A percentile compares a stretch with the other conserved stretches of the same genome.
phyloP scores from a whole-genome alignment of 352 stramenopile genomes.

The Pythium guiyangense region DNA sequence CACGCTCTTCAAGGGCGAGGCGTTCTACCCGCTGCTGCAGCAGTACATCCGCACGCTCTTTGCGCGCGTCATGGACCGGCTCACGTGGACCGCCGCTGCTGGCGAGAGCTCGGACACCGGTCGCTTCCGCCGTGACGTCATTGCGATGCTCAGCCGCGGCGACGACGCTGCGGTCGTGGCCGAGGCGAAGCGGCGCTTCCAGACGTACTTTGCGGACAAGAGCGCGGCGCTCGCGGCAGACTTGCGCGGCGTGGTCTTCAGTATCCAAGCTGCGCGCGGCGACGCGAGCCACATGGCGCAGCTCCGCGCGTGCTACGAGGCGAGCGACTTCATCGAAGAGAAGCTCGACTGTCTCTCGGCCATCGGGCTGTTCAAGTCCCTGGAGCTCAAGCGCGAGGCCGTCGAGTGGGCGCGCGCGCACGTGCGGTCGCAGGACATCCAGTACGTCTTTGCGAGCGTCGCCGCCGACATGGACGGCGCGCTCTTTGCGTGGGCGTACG shows the following conservation, averaged over 20 bases:
- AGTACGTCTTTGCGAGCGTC: slow-evolving; percentile 47
- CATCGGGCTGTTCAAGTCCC: slow-evolving; percentile 43
- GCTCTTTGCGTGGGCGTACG: slow-evolving; percentile 60
- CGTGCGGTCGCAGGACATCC: slow-evolving; percentile 66
- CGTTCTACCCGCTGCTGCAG: slow-evolving; percentile 52
- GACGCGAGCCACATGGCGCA: slow-evolving; percentile 42
- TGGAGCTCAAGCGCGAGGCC: slow-evolving; percentile 42
- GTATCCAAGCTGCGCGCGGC: slow-evolving; percentile 36
- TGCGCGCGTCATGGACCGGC: slow-evolving; percentile 34
- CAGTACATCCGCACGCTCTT: slow-evolving; percentile 54
- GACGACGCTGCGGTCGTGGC: slow-evolving; percentile 44
- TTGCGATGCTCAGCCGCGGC: slow-evolving; percentile 42
- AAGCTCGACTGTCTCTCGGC: slow-evolving; percentile 51
- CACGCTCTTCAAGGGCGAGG: slow-evolving; percentile 43
- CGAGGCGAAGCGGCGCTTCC: slow-evolving; percentile 54
- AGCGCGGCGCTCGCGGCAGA: slow-evolving; percentile 42
- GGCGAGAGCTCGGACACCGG: slow-evolving; percentile 30
- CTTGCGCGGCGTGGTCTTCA: slow-evolving; percentile 51
- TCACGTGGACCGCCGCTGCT: slow-evolving; percentile 34
- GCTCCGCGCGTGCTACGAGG: slow-evolving; percentile 53
- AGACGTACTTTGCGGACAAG: slow-evolving; percentile 42
- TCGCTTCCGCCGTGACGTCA: slow-evolving; percentile 59
- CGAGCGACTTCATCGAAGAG: slow-evolving; percentile 61
- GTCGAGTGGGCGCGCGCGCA: slow-evolving; percentile 71
- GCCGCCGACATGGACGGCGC: slow-evolving; percentile 36